These are phyloP conservation scores for Orychophragmus violaceus DNA, from an alignment of 345 rosid genomes.

Conservation along the genomic window DNA sequence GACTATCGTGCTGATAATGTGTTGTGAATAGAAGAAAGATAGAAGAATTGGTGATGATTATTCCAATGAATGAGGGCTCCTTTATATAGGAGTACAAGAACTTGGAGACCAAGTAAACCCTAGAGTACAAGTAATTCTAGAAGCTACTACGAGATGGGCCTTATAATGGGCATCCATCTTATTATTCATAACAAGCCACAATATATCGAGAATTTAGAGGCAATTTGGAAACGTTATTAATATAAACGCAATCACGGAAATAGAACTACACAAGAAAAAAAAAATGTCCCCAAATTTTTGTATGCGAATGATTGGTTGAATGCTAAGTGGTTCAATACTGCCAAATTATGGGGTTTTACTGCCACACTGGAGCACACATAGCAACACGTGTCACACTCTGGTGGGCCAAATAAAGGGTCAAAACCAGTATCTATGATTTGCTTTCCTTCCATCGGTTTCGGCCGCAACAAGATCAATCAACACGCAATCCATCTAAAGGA, in stretches of 20 bases:
- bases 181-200: no score
- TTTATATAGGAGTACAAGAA: no score
- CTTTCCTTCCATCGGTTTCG: slow-evolving; percentile 1
- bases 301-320: slow-evolving; percentile 12
- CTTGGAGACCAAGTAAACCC: no score
- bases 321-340: background rate
- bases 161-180: no score
- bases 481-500: background rate
- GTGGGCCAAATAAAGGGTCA: background rate
- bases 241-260: background rate
- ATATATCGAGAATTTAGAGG: no score
- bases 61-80: no score
- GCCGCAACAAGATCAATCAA: background rate
- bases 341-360: slow-evolving; percentile 10
- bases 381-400: slow-evolving; percentile 25
- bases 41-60: no score
- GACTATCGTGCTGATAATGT: no score
- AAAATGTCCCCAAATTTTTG: background rate
- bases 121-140: no score
- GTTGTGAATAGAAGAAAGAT: no score
- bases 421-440: slow-evolving; percentile 15
- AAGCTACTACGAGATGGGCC: no score
- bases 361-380: slow-evolving; percentile 8
- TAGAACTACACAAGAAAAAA: background rate
- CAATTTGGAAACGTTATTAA: background rate